phyloP scores from a whole-genome alignment of 1,139 yeast species.

The Candida anutae region DNA sequence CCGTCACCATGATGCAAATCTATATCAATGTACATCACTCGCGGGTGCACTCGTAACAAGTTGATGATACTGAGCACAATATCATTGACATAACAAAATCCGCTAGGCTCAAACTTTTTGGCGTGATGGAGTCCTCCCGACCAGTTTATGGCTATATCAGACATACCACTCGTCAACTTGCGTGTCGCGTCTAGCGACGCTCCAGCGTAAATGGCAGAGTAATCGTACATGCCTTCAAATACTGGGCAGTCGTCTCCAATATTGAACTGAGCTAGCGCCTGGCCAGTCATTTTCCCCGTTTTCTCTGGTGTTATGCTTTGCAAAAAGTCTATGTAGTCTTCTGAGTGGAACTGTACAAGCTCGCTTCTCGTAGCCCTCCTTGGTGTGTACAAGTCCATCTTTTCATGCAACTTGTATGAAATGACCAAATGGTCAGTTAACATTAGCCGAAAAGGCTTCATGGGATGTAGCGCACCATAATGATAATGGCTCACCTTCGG shows the following conservation, averaged over 20 bases:
- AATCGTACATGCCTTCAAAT: constrained; percentile 89
- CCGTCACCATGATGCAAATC: constrained; percentile 98
- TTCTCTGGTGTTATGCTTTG: constrained; percentile 79
- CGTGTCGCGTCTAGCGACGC: constrained; percentile 91
- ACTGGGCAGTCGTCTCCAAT: constrained; percentile 98
- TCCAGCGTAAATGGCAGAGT: constrained; percentile 81
- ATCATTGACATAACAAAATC: constrained; percentile 93
- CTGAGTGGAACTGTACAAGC: constrained; percentile 72
- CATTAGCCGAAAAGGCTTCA: constrained; percentile 96
- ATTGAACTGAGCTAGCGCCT: constrained; percentile 65
- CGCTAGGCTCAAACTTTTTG: constrained; percentile 87
- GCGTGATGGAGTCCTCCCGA: constrained; percentile 98
- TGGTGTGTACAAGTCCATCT: constrained; percentile 86
- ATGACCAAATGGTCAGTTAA: constrained; percentile 87
- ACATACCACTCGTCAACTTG: constrained; percentile 72
- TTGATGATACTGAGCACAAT: constrained; percentile 84
- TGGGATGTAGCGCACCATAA: constrained; percentile 90
- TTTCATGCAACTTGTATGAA: constrained; percentile 76
- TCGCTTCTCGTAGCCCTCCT: constrained; percentile 77
- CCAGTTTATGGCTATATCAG: constrained; percentile 96
- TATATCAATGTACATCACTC: constrained; percentile 89
- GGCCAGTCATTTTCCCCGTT: constrained; percentile 47
- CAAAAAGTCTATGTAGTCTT: constrained; percentile 78
- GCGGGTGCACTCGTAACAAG: constrained; percentile 74
- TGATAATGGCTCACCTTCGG: constrained; percentile 78